phyloP scores from a whole-genome alignment of 345 rosid genomes.

The Laguncularia racemosa region DNA sequence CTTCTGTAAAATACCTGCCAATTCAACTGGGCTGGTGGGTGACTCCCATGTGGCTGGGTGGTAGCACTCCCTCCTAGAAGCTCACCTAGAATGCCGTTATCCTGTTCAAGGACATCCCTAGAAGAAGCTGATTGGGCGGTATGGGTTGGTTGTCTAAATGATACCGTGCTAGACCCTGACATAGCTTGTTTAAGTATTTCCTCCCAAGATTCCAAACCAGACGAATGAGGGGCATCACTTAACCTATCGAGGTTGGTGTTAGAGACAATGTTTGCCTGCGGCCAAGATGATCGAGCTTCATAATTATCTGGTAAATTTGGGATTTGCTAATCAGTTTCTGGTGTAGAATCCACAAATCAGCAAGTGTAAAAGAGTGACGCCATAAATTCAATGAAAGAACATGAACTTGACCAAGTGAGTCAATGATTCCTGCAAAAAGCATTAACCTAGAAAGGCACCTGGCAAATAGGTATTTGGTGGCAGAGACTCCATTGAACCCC shows the following conservation, averaged over 20 bases:
- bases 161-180: constrained; percentile 24
- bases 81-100: constrained; percentile 24
- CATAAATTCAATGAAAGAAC: constrained; percentile 1
- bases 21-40: constrained; percentile 39
- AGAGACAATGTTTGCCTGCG: constrained; percentile 22
- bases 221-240: constrained; percentile 36
- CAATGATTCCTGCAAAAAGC: background rate
- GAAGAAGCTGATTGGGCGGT: constrained; percentile 21
- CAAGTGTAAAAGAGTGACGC: background rate
- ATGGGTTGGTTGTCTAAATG: constrained; percentile 27
- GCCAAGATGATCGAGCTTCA: constrained; percentile 27
- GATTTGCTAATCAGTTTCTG: constrained; percentile 12
- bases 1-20: constrained; percentile 53
- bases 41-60: constrained; percentile 29
- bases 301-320: constrained; percentile 22
- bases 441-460: constrained; percentile 27
- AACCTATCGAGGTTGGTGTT: constrained; percentile 28
- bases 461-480: constrained; percentile 10
- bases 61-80: constrained; percentile 18
- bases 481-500: constrained; percentile 21
- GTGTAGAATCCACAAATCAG: constrained; percentile 3
- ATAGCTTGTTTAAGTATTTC: constrained; percentile 42
- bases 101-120: constrained; percentile 21
- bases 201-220: constrained; percentile 59
- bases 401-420: background rate